A percentile compares a stretch with the other conserved stretches of the same genome.
phyloP scores from a whole-genome alignment of 139 green algal species.

The Chlamydomonas urium region DNA sequence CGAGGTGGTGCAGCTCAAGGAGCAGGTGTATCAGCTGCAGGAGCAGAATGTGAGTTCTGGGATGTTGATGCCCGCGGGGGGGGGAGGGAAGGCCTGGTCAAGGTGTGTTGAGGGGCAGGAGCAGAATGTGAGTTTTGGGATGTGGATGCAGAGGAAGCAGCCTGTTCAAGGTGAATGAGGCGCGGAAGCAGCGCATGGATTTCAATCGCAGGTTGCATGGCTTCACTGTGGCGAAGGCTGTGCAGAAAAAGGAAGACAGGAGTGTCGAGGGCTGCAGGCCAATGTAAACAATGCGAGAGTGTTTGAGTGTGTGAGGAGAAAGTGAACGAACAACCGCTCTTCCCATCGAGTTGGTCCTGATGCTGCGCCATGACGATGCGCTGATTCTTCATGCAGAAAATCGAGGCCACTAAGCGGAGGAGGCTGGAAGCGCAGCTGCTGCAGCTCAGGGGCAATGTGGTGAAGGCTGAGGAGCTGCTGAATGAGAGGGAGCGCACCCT shows the following conservation, averaged over 20 bases:
- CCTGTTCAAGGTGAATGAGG: too few relatives aligned
- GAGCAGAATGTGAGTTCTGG: slow-evolving; percentile 2
- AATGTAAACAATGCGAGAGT: too few relatives aligned
- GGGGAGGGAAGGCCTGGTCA: too few relatives aligned
- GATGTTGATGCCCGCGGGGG: not conserved
- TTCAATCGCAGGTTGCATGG: not conserved
- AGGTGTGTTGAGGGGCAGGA: too few relatives aligned
- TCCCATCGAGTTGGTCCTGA: not conserved
- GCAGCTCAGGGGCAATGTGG: slow-evolving; percentile 7
- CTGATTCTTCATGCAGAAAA: slow-evolving; percentile 6
- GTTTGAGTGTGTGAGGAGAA: too few relatives aligned
- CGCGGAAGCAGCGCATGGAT: not conserved
- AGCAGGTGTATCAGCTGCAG: not conserved
- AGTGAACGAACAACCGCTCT: too few relatives aligned
- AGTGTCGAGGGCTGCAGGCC: too few relatives aligned
- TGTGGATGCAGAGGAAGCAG: too few relatives aligned
- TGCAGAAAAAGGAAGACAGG: too few relatives aligned
- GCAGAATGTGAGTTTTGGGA: too few relatives aligned
- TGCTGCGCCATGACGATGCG: not conserved
- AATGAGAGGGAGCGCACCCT: slow-evolving; percentile 16
- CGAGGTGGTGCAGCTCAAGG: not conserved
- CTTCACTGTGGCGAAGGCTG: not conserved
- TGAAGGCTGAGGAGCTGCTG: slow-evolving; percentile 25
- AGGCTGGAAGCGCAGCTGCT: slow-evolving; percentile 11
- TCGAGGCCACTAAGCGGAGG: slow-evolving; percentile 2